A percentile compares a stretch with the other conserved stretches of the same genome.
These are phyloP conservation scores for Pichia heedii DNA, from an alignment of 805 yeast genomes.

Conservation along the genomic window DNA sequence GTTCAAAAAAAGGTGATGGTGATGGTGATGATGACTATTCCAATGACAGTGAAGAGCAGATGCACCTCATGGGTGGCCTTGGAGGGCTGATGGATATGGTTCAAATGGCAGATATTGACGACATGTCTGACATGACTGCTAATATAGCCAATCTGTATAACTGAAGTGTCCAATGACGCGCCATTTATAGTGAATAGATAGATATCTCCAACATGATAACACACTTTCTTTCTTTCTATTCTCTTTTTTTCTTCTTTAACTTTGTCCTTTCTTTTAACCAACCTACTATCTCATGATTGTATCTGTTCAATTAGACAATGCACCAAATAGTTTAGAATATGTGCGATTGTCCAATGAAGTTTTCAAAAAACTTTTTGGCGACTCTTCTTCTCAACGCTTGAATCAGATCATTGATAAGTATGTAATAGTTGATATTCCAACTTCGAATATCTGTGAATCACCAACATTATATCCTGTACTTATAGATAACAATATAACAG, in stretches of 20 bases:
- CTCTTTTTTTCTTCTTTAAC: no score
- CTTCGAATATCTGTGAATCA: conserved; percentile 17
- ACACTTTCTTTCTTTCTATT: no score
- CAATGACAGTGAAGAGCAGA: background rate
- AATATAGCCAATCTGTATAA: no score
- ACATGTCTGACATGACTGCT: conserved; percentile 17
- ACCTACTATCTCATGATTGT: no score
- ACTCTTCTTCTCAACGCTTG: background rate
- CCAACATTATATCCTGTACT: conserved; percentile 31
- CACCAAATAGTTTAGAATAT: conserved; percentile 14
- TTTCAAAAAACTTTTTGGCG: conserved; percentile 10
- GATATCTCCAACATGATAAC: no score
- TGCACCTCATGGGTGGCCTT: conserved; percentile 7
- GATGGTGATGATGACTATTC: background rate
- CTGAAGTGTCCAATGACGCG: no score
- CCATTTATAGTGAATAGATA: no score
- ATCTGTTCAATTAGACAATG: background rate
- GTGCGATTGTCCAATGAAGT: conserved; percentile 13
- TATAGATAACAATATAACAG: conserved; percentile 15
- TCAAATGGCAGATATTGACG: conserved; percentile 24
- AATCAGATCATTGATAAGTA: conserved; percentile 6
- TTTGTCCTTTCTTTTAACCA: no score
- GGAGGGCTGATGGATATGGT: conserved; percentile 8
- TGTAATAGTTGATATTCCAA: conserved; percentile 17
- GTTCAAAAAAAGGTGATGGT: conserved; percentile 8